phyloP scores from a whole-genome alignment of 2,329 filamentous ascomycete species.

The Verticillium isaacii region DNA sequence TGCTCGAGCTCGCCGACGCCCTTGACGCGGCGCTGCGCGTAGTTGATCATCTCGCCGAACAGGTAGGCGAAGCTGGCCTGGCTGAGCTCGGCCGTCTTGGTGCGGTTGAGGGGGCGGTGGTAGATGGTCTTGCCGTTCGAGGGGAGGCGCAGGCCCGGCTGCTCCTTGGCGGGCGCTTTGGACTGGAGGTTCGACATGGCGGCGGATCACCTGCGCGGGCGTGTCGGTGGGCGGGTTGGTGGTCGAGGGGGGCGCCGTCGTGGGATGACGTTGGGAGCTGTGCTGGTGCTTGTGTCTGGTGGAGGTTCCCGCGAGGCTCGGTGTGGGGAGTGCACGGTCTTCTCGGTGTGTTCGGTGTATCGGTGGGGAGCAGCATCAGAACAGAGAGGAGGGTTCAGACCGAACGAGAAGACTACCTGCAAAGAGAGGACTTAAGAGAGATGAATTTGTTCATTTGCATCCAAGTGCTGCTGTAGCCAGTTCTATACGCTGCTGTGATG shows the following conservation, averaged over 20 bases:
- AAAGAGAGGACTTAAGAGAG: neutral
- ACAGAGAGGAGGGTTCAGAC: too few species aligned
- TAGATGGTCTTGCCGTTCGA: constrained; percentile 97
- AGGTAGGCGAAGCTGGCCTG: constrained; percentile 93
- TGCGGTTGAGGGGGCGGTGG: constrained; percentile 88
- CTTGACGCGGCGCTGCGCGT: constrained; percentile 85
- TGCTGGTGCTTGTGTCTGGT: neutral
- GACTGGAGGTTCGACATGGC: constrained; percentile 49
- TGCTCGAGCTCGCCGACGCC: constrained; percentile 93
- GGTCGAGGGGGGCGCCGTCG: neutral
- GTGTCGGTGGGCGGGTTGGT: neutral
- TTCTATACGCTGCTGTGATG: neutral
- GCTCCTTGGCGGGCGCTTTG: constrained; percentile 38
- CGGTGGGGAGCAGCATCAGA: neutral
- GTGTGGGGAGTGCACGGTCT: neutral
- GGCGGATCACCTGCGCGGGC: neutral
- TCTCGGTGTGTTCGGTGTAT: neutral
- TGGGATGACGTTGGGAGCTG: neutral
- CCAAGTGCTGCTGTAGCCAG: neutral
- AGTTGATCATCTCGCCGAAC: constrained; percentile 94
- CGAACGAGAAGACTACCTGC: neutral
- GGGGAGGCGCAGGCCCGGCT: constrained; percentile 74
- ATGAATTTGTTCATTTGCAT: neutral
- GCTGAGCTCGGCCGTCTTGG: constrained; percentile 82
- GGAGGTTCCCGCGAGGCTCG: neutral